Conservation (phyloP, 768 basidiomycete species). For the Lyophyllum decastes region DNA sequence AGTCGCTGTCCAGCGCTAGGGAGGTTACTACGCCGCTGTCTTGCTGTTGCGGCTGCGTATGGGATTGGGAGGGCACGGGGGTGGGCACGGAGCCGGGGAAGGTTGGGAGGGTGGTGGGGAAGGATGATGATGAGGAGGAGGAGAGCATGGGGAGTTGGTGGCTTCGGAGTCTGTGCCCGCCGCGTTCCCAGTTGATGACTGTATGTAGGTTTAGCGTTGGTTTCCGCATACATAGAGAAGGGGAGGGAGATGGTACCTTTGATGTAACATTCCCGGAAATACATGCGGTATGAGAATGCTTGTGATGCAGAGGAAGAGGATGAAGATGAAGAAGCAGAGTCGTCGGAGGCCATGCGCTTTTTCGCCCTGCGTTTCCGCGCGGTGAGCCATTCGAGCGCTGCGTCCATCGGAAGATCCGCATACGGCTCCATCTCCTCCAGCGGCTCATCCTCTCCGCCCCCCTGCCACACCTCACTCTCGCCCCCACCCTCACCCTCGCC, state of each 20-base stretch:
- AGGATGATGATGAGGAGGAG: neutral
- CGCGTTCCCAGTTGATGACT: constrained; percentile 83
- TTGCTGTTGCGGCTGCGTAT: neutral
- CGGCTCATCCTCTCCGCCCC: constrained; percentile 31
- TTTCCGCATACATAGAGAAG: too few species aligned
- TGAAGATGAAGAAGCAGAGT: constrained; percentile 2
- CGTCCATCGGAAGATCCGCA: constrained; percentile 38
- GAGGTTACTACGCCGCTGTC: constrained; percentile 80
- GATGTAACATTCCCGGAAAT: constrained; percentile 74
- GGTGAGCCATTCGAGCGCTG: constrained; percentile 39
- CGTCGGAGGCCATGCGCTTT: neutral
- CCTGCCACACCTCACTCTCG: neutral
- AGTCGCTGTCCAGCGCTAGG: constrained; percentile 78
- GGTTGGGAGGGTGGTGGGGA: neutral
- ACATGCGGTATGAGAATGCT: constrained; percentile 59
- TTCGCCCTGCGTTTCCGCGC: constrained; percentile 24
- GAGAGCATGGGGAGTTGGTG: constrained; percentile 9
- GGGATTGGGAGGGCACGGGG: constrained; percentile 50
- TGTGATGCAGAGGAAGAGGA: neutral
- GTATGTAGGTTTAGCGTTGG: too few species aligned
- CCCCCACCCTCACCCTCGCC: neutral
- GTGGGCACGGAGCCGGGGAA: constrained; percentile 80
- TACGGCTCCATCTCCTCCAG: constrained; percentile 34
- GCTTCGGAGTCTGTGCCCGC: constrained; percentile 67
- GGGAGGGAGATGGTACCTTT: constrained; percentile 55